Base-by-base conservation (phyloP, 129 eudicot genomes). In the Centrapalus pauciflorus region DNA sequence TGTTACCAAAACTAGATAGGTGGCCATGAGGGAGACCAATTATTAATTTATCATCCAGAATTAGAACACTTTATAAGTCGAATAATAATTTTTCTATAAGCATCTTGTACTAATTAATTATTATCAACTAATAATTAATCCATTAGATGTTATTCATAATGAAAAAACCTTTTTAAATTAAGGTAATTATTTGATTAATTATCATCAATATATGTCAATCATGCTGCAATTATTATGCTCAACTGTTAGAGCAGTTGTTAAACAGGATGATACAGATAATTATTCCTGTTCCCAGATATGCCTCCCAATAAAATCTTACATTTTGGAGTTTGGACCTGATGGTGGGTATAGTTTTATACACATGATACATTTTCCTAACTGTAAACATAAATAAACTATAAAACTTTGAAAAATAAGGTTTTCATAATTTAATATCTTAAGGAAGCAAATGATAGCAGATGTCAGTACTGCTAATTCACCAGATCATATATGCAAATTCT, bases 191-290 rank as follows among this genome's bases (percentile, higher is more conserved):
- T n/a, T n/a, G n/a, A n/a, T n/a, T n/a, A n/a, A n/a, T n/a, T n/a
- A n/a, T n/a, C n/a, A n/a, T n/a, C n/a, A 64, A 27, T 65, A 24
- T 27, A 48, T 50, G 34, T 50, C 33, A 69, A 55, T 55, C 13
- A 26, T 41, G 41, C 16, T 69, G 56, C 75, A 69, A 56, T 56
- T 69, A 69, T 55, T 56, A 40, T 56, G 57, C 66, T 27, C 3
- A 43, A 34, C 46, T 56, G 66, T 56, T 37, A 55, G 56, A 69
- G 74, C 45, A 69, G 66, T 4, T 69, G 41, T 20, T 56, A 23
- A 14, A 19, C n/a, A 38, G 26, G 8, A 55, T 55, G 0, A 49
- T 19, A 51, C 49, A 51, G 29, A 66, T 49, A 29, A 29, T 16
- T 30, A 48, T 48, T 30, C 25, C 5, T 66, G 56, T 27, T 11